Base-by-base conservation (phyloP, 257 asterid genomes). In the Salvia splendens region DNA sequence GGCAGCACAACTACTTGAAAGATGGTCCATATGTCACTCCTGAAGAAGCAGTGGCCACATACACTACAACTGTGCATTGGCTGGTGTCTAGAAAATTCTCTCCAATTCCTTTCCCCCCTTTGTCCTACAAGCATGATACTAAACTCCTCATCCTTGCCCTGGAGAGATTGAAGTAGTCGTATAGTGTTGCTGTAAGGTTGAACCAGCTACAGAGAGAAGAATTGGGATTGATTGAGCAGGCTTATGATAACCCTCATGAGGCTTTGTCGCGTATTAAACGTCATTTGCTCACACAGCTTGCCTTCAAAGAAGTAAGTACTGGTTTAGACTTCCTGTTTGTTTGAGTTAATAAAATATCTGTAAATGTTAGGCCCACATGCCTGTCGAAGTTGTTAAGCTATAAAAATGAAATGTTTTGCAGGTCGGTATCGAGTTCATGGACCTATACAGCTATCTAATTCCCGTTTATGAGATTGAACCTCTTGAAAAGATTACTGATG, bases 401-500 rank as follows among this genome's bases (percentile, higher is more conserved):
- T 20, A 78, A 5, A 20, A n/a, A 5, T 77, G 51, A 12, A 49
- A 41, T 64, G 15, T 75, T 81, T 83, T 62, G 59, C 94, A 88
- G 96, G 96, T 94, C 59, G 99, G 99, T 30, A 88, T 91, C 5
- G 97, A 94, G 83, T 94, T 94, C 83, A 94, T 94, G 99, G 99
- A 94, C 75, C 73, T 94, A 70, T 94, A 94, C 65, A 94, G 97
- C 81, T 91, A 94, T 67, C 82, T 94, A 52, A 94, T 94, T 83
- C 99, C 99, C 2, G 99, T 94, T 60, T 94, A 91, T 77, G 99
- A 94, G 86, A 94, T 94, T 59, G 99, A 94, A 60, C 99, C 99
- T 57, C 96, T 94, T 69, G 99, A 94, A 65, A 94, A 94, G 87
- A 94, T 94, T 45, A 91, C 97, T 12, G 99, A 94, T 80, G 99